Evolutionary conservation across 148 eudicot species (phyloP).

Genomic region (Vaccinium myrtillus): DNA sequence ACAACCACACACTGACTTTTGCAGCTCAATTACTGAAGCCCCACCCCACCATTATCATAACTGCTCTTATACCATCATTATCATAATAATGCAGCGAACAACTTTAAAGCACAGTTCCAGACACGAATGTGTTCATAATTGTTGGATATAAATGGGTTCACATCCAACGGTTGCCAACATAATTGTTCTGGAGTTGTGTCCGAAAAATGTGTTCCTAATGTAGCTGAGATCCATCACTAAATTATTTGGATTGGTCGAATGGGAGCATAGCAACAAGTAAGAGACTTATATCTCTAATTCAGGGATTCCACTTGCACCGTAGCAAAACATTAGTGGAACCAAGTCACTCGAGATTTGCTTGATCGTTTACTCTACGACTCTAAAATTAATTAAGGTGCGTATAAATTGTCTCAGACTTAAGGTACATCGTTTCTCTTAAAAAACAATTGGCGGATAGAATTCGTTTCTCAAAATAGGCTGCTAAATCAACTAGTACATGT

Average conservation of each 20-base stretch:
- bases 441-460: neutral
- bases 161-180: no score
- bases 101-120: no score
- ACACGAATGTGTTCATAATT: no score
- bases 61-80: neutral
- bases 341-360: neutral
- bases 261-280: neutral
- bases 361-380: neutral
- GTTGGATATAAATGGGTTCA: no score
- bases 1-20: constrained; percentile 7
- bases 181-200: no score
- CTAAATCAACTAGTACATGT: neutral
- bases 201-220: neutral
- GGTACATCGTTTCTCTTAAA: neutral
- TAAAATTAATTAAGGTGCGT: neutral
- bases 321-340: neutral
- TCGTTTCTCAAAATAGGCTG: neutral
- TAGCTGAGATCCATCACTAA: neutral
- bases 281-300: neutral
- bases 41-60: neutral
- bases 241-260: neutral
- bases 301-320: neutral
- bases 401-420: neutral
- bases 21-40: neutral
- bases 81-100: neutral